Conservation (phyloP, 1,139 yeast genomes). For the Hyphopichia burtonii region DNA sequence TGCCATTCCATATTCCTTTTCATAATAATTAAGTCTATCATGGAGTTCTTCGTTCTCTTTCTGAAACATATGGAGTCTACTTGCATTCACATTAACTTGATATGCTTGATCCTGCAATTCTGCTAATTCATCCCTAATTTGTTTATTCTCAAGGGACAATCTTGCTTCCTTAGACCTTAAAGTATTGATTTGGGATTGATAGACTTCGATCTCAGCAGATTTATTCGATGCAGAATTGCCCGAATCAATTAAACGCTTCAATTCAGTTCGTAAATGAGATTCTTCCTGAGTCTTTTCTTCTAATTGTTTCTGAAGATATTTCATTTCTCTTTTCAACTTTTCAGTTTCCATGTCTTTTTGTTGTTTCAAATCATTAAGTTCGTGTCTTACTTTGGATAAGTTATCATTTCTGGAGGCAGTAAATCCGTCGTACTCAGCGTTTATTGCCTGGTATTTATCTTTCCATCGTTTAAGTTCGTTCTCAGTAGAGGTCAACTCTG, state of each 20-base stretch:
- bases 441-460: constrained; percentile 4
- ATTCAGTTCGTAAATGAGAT: constrained; percentile 2
- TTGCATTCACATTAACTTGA: constrained; percentile 14
- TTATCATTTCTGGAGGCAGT: constrained; percentile 5
- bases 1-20: constrained; percentile 22
- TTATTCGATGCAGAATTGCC: background rate
- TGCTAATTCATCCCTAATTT: constrained; percentile 19
- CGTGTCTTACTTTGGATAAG: constrained; percentile 7
- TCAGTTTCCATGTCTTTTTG: constrained; percentile 12
- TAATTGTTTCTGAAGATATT: constrained; percentile 1
- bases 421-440: constrained; percentile 7
- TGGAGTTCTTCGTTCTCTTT: constrained; percentile 19
- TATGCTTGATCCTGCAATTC: constrained; percentile 19
- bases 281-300: constrained; percentile 1
- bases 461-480: constrained; percentile 9
- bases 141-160: constrained; percentile 15
- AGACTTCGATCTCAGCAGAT: constrained; percentile 1
- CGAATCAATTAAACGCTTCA: background rate
- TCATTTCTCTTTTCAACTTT: constrained; percentile 6
- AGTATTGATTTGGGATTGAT: constrained; percentile 18
- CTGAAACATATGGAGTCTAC: constrained; percentile 10
- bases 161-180: constrained; percentile 17
- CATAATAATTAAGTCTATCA: constrained; percentile 26
- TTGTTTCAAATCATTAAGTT: constrained; percentile 8
- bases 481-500: background rate